Percentiles rank a stretch among this genome's conserved stretches.
Evolutionary conservation across 805 yeast species (phyloP).

Genomic region (Lipomyces sp.): DNA sequence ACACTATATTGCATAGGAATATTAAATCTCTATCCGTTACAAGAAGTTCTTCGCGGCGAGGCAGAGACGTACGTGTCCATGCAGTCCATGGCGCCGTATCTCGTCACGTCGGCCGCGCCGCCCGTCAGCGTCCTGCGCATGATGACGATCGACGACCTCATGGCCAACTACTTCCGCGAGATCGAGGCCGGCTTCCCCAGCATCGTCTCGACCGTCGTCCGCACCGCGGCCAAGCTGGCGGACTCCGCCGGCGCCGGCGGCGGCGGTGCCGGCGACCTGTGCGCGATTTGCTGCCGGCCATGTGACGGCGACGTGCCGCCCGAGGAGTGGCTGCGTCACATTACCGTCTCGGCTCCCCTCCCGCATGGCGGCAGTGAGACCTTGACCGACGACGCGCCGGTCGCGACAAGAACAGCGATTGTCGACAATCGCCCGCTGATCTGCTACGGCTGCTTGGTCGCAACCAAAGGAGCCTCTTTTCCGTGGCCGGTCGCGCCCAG

Average conservation of each 20-base stretch:
- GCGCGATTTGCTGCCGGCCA: conserved; percentile 56
- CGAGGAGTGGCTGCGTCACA: conserved; percentile 60
- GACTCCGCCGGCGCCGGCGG: conserved; percentile 14
- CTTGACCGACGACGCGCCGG: no score
- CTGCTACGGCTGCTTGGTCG: conserved; percentile 26
- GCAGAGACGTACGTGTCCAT: conserved; percentile 53
- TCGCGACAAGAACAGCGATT: no score
- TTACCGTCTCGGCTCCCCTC: conserved; percentile 59
- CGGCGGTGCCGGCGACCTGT: conserved; percentile 36
- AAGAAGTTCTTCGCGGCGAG: conserved; percentile 73
- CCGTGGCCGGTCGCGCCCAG: conserved; percentile 41
- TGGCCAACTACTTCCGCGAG: conserved; percentile 63
- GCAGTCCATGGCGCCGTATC: conserved; percentile 41
- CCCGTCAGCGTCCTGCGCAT: conserved; percentile 53
- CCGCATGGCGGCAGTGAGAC: no score
- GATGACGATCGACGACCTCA: conserved; percentile 78
- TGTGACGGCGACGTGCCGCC: conserved; percentile 53
- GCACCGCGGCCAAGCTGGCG: conserved; percentile 74
- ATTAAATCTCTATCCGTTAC: conserved; percentile 62
- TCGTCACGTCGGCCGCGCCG: conserved; percentile 31
- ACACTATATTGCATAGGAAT: conserved; percentile 32
- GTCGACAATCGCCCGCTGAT: conserved; percentile 1
- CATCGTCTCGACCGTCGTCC: conserved; percentile 86
- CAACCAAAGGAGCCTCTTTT: conserved; percentile 34
- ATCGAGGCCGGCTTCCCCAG: conserved; percentile 81